Evolutionary conservation across 106 monocot genomes (phyloP).

Genomic region (Narthecium ossifragum): DNA sequence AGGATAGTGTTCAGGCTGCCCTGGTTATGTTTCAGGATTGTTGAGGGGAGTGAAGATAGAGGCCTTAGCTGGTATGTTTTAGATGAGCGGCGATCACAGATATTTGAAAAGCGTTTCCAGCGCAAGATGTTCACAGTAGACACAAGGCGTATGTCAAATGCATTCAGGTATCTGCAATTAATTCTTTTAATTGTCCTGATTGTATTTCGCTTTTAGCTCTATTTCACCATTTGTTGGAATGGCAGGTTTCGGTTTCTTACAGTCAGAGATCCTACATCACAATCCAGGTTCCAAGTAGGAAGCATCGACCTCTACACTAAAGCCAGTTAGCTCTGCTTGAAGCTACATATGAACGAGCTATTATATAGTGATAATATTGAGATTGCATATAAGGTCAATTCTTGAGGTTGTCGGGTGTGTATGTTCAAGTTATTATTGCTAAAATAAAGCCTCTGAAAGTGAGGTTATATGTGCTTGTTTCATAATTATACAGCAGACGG

Average conservation of each 20-base stretch:
- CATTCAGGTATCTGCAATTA: conserved; percentile 51
- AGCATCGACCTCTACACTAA: conserved; percentile 56
- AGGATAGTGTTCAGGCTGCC: no score
- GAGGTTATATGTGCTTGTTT: no score
- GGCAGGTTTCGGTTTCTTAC: conserved; percentile 59
- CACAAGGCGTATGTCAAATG: conserved; percentile 23
- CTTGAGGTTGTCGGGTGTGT: no score
- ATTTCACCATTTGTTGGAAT: neutral
- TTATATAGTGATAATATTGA: no score
- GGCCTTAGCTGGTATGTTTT: conserved; percentile 55
- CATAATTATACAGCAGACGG: no score
- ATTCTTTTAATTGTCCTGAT: neutral
- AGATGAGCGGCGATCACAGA: conserved; percentile 46
- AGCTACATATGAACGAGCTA: no score
- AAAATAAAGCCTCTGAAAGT: no score
- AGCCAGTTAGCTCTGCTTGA: conserved; percentile 2
- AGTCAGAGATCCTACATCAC: conserved; percentile 40
- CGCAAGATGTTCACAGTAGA: conserved; percentile 47
- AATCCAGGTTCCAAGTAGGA: conserved; percentile 83
- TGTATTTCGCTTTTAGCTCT: no score
- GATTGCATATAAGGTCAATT: no score
- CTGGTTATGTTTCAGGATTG: no score
- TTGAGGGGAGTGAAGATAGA: conserved; percentile 68
- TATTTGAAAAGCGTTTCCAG: conserved; percentile 60
- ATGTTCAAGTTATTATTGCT: no score